Evolutionary conservation across 2,329 filamentous ascomycete species (phyloP), one percentile per base, ranked within the genome.

Genomic region (Epichloe elymi): DNA sequence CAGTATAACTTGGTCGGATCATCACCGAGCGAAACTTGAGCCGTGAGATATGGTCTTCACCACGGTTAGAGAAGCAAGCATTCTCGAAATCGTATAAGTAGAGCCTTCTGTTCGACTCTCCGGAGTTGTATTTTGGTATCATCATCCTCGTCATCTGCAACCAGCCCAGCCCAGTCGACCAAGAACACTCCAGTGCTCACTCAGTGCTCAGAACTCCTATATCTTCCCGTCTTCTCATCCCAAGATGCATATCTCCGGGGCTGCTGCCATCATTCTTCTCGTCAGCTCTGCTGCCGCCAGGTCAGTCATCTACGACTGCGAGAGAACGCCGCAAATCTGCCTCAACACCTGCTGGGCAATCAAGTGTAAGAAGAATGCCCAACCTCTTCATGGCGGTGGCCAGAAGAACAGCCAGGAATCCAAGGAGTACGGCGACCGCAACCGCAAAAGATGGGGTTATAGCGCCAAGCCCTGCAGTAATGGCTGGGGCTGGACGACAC

Each of bases 281-380:
- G 30, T 37, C 33, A n/a, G 44, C 44, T 46, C 44, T 26, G 30
- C 44, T 37, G 44, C 44, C n/a, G 44, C 44, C 30, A 46, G 36
- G n/a, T 0, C 1, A 4, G 30, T 46, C 11, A 2, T 1, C 4
- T 46, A 46, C 30, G n/a, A 46, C 44, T 46, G 44, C 44, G 2
- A 2, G n/a, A 36, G 15, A 0, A 46, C 44, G 15, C 44, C 44
- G 15, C 19, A 37, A 46, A 46, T 46, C n/a, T 46, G 44, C n/a
- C 44, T 46, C 44, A 46, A 46, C 30, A 46, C 44, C 15, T 46
- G 44, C 30, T 46, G 44, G 44, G 33, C 44, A 8, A 46, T 46
- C 44, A 46, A 46, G 26, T 46, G 44, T 14, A 23, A 46, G 44
- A 37, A 11, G n/a, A 46, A 37, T 14, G 15, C 44, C 12, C 4